Conservation (phyloP, 1,284 basidiomycete species). For the Pyrrhoderma lamaoense region DNA sequence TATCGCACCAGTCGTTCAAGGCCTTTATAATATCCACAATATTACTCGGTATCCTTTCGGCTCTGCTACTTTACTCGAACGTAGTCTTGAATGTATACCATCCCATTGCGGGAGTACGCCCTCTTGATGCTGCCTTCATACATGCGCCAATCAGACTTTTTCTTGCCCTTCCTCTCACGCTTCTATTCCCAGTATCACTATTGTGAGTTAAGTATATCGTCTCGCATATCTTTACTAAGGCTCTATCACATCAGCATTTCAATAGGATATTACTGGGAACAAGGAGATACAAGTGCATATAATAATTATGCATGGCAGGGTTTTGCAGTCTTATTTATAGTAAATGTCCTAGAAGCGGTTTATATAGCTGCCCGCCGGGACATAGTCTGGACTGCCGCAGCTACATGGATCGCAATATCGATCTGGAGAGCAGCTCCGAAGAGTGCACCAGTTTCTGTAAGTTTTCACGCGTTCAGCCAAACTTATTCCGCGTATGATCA, state of each 20-base stretch:
- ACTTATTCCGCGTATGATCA: not conserved
- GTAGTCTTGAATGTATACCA: conserved; percentile 61
- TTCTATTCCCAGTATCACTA: conserved; percentile 45
- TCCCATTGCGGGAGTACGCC: conserved; percentile 44
- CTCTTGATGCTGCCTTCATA: conserved; percentile 60
- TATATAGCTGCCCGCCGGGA: conserved; percentile 51
- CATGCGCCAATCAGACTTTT: conserved; percentile 71
- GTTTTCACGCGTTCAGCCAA: conserved; percentile 23
- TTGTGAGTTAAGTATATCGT: conserved; percentile 40
- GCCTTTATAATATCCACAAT: conserved; percentile 56
- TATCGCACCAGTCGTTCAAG: conserved; percentile 42
- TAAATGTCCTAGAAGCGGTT: conserved; percentile 52
- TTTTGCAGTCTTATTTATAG: conserved; percentile 50
- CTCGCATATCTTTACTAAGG: conserved; percentile 31
- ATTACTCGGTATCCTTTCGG: conserved; percentile 50
- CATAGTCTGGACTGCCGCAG: conserved; percentile 63
- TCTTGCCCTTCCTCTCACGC: conserved; percentile 45
- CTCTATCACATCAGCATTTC: conserved; percentile 38
- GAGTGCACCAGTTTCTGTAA: conserved; percentile 52
- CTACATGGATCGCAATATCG: conserved; percentile 61
- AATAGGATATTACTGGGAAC: conserved; percentile 40
- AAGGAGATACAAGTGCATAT: conserved; percentile 39
- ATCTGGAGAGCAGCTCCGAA: conserved; percentile 57
- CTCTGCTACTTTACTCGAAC: conserved; percentile 60
- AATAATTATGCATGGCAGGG: conserved; percentile 50